These are phyloP conservation scores for Dryas octopetala DNA, from an alignment of 306 rosid genomes.

Conservation along the genomic window DNA sequence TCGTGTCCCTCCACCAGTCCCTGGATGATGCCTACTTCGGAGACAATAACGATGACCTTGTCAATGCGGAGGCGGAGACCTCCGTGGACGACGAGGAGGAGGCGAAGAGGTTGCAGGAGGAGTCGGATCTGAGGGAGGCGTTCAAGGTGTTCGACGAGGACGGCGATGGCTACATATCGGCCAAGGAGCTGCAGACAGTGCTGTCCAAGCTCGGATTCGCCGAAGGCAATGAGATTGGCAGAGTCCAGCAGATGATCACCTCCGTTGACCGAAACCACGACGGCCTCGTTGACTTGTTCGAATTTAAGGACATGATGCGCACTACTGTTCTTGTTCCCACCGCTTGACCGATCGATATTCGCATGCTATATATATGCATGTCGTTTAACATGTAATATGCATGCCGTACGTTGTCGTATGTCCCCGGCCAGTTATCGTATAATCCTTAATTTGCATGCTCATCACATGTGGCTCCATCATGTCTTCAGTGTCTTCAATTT, in stretches of 20 bases:
- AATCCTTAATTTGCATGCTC: too few relatives aligned
- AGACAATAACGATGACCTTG: neutral
- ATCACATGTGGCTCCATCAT: too few relatives aligned
- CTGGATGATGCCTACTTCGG: conserved; percentile 60
- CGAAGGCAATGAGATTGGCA: conserved; percentile 61
- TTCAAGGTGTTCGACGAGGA: conserved; percentile 88
- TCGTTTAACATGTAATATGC: too few relatives aligned
- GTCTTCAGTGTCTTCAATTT: too few relatives aligned
- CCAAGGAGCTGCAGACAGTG: conserved; percentile 68
- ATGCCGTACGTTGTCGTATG: too few relatives aligned
- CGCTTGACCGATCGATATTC: conserved; percentile 9
- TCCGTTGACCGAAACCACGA: conserved; percentile 74
- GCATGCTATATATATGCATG: too few relatives aligned
- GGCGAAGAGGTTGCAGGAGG: conserved; percentile 35
- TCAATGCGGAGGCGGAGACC: neutral
- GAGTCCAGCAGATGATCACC: conserved; percentile 63
- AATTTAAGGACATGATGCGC: conserved; percentile 92
- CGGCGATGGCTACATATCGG: conserved; percentile 84
- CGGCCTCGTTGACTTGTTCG: conserved; percentile 77
- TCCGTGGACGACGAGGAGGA: neutral
- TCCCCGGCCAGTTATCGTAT: too few relatives aligned
- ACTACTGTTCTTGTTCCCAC: conserved; percentile 28
- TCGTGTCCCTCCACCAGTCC: conserved; percentile 52
- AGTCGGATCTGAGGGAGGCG: conserved; percentile 68
- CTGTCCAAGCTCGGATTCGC: conserved; percentile 63